These are phyloP conservation scores for Candida parachauliodes DNA, from an alignment of 805 yeast genomes.

Conservation along the genomic window DNA sequence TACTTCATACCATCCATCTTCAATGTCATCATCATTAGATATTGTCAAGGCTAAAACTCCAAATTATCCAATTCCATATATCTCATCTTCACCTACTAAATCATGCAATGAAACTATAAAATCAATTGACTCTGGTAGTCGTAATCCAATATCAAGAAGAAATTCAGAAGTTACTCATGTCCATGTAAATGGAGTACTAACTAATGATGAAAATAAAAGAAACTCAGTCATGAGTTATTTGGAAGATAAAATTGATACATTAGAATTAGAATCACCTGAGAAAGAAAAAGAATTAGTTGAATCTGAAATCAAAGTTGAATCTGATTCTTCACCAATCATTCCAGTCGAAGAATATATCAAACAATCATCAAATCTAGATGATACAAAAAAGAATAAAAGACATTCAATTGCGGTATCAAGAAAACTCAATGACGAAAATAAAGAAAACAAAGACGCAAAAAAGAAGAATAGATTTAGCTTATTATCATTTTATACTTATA, in stretches of 20 bases:
- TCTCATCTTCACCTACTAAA: constrained; percentile 38
- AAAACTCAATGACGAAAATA: constrained; percentile 7
- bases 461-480: constrained; percentile 42
- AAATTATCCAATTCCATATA: constrained; percentile 27
- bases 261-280: constrained; percentile 29
- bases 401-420: constrained; percentile 1
- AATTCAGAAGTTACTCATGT: constrained; percentile 42
- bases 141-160: constrained; percentile 22
- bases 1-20: constrained; percentile 76
- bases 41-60: constrained; percentile 21
- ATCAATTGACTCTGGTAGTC: constrained; percentile 13
- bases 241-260: constrained; percentile 42
- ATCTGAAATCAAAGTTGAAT: constrained; percentile 5
- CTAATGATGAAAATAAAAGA: constrained; percentile 27
- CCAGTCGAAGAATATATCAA: constrained; percentile 12
- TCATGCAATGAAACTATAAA: constrained; percentile 14
- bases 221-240: constrained; percentile 39
- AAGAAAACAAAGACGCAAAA: constrained; percentile 26
- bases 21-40: constrained; percentile 31
- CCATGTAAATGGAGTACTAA: constrained; percentile 41
- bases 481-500: constrained; percentile 38
- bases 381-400: constrained; percentile 1
- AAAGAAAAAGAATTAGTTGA: constrained; percentile 3
- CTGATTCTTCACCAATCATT: constrained; percentile 7
- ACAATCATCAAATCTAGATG: constrained; percentile 2